Evolutionary conservation across 192 early-diverging fungal genomes (phyloP), one percentile per base, ranked within the genome.

Genomic region (Podila minutissima): DNA sequence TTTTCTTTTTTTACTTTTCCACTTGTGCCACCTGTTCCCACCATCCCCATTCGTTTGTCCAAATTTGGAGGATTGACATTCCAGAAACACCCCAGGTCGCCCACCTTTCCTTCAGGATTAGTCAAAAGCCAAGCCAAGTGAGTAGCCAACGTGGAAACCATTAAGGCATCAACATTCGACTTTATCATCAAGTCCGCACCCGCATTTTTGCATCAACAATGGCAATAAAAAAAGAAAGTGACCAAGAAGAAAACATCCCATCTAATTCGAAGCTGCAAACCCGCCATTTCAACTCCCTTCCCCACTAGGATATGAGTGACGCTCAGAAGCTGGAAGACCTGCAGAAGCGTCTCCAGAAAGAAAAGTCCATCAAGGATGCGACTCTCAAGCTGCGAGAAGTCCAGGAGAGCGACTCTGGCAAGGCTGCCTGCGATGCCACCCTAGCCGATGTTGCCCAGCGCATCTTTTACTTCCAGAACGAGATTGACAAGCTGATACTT

Each of bases 351-450:
- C 58, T 81, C 11, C 70, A 72, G 51, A 72, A 66, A 41, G 77
- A 81, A 57, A 72, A 72, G 31, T 66, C 72, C 49, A 81, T 81
- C 62, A 71, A 68, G 33, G 66, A 63, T 33, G 77, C 77, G 5
- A 81, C 77, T 6, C 71, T 71, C 7, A 72, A 81, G 58, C 71
- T 81, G 66, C 77, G 77, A 50, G 66, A 69, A 46, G 67, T 69
- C 32, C 77, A 81, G 41, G 66, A 81, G 62, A 81, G 77, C 46
- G 77, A 72, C 26, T 71, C 77, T 5, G 77, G 70, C 28, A 81
- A 33, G 62, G 88, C 92, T 60, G 88, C 93, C 65, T 95, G 94
- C 69, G 92, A 97, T 70, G 78, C 75, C 41, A 89, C 88, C 83
- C 87, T 94, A 22, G 82, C 69, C 50, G 90, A 93, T 49, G 77